Evolutionary conservation across 202 grass and related monocot species (phyloP).

Genomic region (Hordeum pubiflorum): DNA sequence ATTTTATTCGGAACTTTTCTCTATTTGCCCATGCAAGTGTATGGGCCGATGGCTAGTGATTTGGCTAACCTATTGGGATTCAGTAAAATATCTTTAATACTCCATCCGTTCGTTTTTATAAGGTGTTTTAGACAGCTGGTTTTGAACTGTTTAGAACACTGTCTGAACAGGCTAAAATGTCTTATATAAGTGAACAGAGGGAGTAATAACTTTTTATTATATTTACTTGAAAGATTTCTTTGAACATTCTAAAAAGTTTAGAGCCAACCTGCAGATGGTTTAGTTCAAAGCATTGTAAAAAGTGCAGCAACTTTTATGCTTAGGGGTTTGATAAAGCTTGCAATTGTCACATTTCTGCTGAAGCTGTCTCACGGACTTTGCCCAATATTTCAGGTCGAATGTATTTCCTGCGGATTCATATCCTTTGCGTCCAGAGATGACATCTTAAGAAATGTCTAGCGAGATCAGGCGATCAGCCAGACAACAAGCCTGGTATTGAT

Average conservation of each 20-base stretch:
- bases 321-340: neutral
- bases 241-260: neutral
- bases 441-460: slow-evolving; percentile 63
- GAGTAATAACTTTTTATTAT: neutral
- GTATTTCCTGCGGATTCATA: slow-evolving; percentile 53
- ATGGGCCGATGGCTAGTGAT: neutral
- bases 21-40: neutral
- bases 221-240: neutral
- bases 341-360: neutral
- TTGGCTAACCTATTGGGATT: neutral
- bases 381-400: slow-evolving; percentile 65
- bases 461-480: slow-evolving; percentile 46
- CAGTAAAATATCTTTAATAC: neutral
- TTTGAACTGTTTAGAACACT: no score
- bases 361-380: neutral
- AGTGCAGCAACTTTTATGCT: neutral
- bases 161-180: no score
- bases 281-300: neutral
- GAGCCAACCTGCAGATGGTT: neutral
- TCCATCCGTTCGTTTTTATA: no score
- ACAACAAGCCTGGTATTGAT: slow-evolving; percentile 35
- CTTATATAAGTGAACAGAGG: no score
- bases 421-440: slow-evolving; percentile 70
- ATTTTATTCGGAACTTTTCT: neutral
- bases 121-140: no score